Conservation (phyloP, 148 eudicot species). For the Drosera capensis region DNA sequence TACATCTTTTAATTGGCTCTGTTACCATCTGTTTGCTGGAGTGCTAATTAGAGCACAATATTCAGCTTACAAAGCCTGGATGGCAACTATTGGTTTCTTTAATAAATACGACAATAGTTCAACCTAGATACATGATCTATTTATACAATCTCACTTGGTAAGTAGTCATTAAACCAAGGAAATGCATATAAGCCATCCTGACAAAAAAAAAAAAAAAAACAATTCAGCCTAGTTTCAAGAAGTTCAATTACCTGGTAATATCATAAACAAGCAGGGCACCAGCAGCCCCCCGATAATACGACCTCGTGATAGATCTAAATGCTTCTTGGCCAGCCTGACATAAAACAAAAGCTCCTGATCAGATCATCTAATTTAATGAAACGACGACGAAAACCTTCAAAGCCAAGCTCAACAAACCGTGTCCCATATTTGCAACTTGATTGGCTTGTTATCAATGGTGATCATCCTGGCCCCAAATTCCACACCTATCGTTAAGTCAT, state of each 20-base stretch:
- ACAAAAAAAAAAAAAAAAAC: background rate
- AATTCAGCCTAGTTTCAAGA: no score
- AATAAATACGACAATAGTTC: no score
- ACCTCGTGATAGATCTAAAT: conserved; percentile 30
- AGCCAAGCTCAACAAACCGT: conserved; percentile 24
- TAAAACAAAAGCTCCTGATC: background rate
- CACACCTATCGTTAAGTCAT: conserved; percentile 33
- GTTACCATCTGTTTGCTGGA: no score
- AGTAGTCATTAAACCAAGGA: no score
- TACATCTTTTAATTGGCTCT: no score
- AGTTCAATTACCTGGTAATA: conserved; percentile 20
- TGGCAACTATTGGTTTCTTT: no score
- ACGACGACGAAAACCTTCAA: no score
- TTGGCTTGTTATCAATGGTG: conserved; percentile 30
- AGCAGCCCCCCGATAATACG: conserved; percentile 36
- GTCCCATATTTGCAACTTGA: conserved; percentile 37
- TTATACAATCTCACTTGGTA: no score
- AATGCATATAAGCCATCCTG: no score
- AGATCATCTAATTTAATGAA: background rate
- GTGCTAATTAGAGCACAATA: no score
- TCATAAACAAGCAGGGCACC: conserved; percentile 36
- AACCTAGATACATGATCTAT: no score
- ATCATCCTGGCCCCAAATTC: conserved; percentile 40
- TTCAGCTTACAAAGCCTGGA: no score
- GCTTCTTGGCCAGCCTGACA: conserved; percentile 35